Percentiles rank a stretch among this genome's conserved stretches.
Conservation (phyloP, 345 rosid species). For the Durio zibethinus region DNA sequence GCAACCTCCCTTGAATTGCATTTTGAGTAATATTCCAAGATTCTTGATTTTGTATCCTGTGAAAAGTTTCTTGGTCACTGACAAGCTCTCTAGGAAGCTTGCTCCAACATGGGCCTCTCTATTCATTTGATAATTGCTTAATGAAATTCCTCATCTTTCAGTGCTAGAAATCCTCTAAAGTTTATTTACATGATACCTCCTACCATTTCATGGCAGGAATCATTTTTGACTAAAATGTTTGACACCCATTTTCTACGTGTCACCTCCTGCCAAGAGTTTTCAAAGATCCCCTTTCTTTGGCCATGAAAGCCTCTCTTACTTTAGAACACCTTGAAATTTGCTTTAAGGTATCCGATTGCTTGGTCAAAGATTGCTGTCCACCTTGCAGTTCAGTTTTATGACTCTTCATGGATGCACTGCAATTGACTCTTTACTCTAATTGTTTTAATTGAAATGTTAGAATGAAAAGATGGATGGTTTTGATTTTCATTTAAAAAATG, state of each 20-base stretch:
- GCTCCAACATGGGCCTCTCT: not conserved
- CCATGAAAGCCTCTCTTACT: not conserved
- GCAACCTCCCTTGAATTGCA: not conserved
- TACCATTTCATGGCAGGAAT: too few relatives aligned
- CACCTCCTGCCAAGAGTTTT: not conserved
- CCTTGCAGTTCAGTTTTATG: not conserved
- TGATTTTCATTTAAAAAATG: not conserved
- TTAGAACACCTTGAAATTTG: not conserved
- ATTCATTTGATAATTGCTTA: not conserved
- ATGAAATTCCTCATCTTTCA: not conserved
- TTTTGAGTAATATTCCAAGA: not conserved
- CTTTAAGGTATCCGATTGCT: not conserved
- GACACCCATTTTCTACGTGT: not conserved
- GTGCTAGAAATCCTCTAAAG: not conserved
- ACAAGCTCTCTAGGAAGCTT: not conserved
- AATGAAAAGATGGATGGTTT: not conserved
- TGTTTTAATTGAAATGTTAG: too few relatives aligned
- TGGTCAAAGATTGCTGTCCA: not conserved
- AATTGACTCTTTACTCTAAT: too few relatives aligned
- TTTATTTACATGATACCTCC: not conserved
- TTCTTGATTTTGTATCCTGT: not conserved
- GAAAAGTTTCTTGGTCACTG: not conserved
- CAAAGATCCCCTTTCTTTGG: not conserved
- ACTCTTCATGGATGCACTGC: not conserved
- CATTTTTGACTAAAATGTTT: not conserved